Base-by-base conservation (phyloP, 2,329 filamentous ascomycete species). In the Onygenales sp. region DNA sequence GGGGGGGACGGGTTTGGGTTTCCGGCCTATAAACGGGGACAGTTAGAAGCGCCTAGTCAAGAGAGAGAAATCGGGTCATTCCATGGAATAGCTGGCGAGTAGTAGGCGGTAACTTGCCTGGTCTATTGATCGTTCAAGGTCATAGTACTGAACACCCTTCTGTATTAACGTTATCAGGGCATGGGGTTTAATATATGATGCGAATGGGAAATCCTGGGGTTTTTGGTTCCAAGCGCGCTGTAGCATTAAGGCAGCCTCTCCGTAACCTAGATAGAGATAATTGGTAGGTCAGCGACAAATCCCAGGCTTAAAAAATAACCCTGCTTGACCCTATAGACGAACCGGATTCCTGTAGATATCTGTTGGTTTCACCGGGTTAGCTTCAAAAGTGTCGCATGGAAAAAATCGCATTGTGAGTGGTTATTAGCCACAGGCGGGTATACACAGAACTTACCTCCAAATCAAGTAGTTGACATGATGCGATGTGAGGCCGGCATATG, bases 381-480 rank as follows among this genome's bases (percentile, higher is more conserved):
- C 39, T 37, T 52, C 9, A 46, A 21, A 33, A 36, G 17, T 39
- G 21, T 21, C 8, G 46, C 17, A 39, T 37, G 27, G 13, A 31
- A n/a, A 45, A 42, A 46, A 17, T 47, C 27, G 10, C 21, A 42
- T 49, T 27, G 17, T 31, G 34, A 40, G 14, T 46, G 34, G 34
- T 40, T 14, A 50, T 47, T 53, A 47, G 54, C 49, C 44, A 49
- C 4, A 46, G 34, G 43, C 43, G 32, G 45, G 47, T 50, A 60
- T 55, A 60, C 45, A 52, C 54, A 60, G 52, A 27, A 69, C 74
- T 53, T 77, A 84, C 76, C 82, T 81, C 77, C 82, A 83, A 68
- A 86, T 82, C 64, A 85, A 73, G 70, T 85, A 84, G 71, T 85
- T 86, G 65, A 86, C 77, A 67, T 84, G 81, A 73, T 85, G 74